Conservation (phyloP, 2,329 filamentous ascomycete genomes). For the Helicocarpus griseus region DNA sequence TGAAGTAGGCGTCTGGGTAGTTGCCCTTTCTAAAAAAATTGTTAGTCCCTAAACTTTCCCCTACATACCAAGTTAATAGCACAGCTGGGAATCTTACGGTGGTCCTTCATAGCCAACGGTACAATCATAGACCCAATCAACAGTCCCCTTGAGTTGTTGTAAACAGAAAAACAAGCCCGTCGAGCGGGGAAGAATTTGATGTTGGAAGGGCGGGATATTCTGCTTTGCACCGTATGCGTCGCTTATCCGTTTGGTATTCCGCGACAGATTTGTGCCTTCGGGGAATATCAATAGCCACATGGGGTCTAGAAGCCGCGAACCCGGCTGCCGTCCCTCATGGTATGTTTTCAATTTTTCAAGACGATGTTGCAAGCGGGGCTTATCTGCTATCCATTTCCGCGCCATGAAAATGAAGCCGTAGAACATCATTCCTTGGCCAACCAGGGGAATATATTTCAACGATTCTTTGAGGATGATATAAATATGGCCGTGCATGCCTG, state of each 20-base stretch:
- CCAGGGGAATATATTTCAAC: slow-evolving; percentile 51
- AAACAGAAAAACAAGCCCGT: slow-evolving; percentile 54
- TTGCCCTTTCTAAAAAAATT: slow-evolving; percentile 51
- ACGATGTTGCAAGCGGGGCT: slow-evolving; percentile 48
- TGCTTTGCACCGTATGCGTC: slow-evolving; percentile 49
- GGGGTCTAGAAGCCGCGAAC: slow-evolving; percentile 42
- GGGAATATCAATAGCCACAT: slow-evolving; percentile 61
- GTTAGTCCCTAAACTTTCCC: slow-evolving; percentile 3
- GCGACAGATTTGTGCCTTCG: slow-evolving; percentile 54
- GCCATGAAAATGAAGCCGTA: slow-evolving; percentile 59
- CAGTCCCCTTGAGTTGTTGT: slow-evolving; percentile 47
- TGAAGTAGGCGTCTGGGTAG: slow-evolving; percentile 87
- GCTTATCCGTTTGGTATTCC: slow-evolving; percentile 46
- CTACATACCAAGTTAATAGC: neutral
- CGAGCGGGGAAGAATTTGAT: slow-evolving; percentile 51
- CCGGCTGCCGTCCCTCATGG: slow-evolving; percentile 40
- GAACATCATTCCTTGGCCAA: slow-evolving; percentile 55
- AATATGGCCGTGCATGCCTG: slow-evolving; percentile 55
- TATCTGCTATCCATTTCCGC: slow-evolving; percentile 53
- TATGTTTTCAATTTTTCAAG: slow-evolving; percentile 45
- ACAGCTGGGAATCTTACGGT: slow-evolving; percentile 51
- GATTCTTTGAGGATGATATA: slow-evolving; percentile 60
- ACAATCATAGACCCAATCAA: slow-evolving; percentile 63
- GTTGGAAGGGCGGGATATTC: slow-evolving; percentile 47
- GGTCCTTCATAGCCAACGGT: slow-evolving; percentile 93